A percentile compares a stretch with the other conserved stretches of the same genome.
Conservation (phyloP, 139 green algal species). For the Dunaliella sp. region DNA sequence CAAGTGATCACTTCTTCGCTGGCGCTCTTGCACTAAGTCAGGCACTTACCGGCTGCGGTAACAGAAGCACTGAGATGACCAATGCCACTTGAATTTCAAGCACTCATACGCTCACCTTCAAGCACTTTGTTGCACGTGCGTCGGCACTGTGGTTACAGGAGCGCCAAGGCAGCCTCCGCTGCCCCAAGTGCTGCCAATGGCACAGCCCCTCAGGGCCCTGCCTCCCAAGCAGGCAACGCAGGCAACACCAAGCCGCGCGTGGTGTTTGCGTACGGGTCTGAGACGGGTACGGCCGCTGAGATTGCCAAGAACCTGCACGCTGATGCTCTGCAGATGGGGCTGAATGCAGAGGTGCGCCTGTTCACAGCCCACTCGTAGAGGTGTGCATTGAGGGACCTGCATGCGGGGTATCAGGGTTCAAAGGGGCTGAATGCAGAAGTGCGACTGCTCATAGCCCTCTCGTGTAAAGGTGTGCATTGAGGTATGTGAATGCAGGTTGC, state of each 20-base stretch:
- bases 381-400: too few species aligned
- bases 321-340: slow-evolving; percentile 57
- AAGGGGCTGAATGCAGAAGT: slow-evolving; percentile 54
- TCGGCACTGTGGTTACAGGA: not conserved
- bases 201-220: not conserved
- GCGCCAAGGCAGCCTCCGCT: not conserved
- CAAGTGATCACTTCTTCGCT: not conserved
- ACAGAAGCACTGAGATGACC: not conserved
- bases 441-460: too few species aligned
- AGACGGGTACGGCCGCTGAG: slow-evolving; percentile 89
- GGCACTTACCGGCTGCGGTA: not conserved
- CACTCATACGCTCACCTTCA: not conserved
- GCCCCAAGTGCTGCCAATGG: not conserved
- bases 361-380: too few species aligned
- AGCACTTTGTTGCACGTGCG: too few species aligned
- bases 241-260: slow-evolving; percentile 12
- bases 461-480: too few species aligned
- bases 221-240: not conserved
- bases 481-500: too few species aligned
- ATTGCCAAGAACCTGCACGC: slow-evolving; percentile 86
- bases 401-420: too few species aligned
- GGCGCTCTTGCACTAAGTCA: not conserved
- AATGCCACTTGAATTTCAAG: not conserved
- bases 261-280: slow-evolving; percentile 82
- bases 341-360: slow-evolving; percentile 54